These are phyloP conservation scores for Stemphylium beticola DNA, from an alignment of 2,329 filamentous ascomycete genomes.

Conservation along the genomic window DNA sequence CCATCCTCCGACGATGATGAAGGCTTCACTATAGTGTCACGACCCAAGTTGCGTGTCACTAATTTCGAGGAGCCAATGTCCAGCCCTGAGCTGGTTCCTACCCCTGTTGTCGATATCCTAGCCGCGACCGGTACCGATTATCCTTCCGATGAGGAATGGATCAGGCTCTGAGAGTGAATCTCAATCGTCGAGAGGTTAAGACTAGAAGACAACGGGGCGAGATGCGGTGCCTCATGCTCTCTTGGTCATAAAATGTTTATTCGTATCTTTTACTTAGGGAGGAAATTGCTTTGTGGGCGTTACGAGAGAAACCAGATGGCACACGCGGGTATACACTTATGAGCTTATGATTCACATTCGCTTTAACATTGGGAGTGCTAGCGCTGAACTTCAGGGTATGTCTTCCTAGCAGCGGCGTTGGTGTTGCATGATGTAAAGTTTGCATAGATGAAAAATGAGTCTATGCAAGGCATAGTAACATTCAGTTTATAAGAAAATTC, in stretches of 20 bases:
- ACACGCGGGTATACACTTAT: background rate
- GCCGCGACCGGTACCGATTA: conserved; percentile 17
- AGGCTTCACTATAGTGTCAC: conserved; percentile 31
- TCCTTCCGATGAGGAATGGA: conserved; percentile 21
- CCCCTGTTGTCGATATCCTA: conserved; percentile 8
- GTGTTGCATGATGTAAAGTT: background rate
- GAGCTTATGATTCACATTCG: background rate
- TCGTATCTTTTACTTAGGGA: background rate
- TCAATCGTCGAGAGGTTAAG: background rate
- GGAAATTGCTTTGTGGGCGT: background rate
- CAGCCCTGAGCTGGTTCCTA: conserved; percentile 17
- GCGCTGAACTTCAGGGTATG: background rate
- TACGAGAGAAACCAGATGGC: background rate
- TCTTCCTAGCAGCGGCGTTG: background rate
- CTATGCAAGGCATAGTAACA: too few relatives aligned
- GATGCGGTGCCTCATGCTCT: background rate
- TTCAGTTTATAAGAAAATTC: too few relatives aligned
- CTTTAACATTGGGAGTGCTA: background rate
- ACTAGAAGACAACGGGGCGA: background rate
- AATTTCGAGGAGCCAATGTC: conserved; percentile 13
- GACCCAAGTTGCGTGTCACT: conserved; percentile 11
- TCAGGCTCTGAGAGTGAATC: background rate
- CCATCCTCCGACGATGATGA: conserved; percentile 29
- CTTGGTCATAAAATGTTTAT: background rate
- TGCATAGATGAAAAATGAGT: background rate